Evolutionary conservation across 768 basidiomycete species (phyloP).

Genomic region (Suillus clintonianus): DNA sequence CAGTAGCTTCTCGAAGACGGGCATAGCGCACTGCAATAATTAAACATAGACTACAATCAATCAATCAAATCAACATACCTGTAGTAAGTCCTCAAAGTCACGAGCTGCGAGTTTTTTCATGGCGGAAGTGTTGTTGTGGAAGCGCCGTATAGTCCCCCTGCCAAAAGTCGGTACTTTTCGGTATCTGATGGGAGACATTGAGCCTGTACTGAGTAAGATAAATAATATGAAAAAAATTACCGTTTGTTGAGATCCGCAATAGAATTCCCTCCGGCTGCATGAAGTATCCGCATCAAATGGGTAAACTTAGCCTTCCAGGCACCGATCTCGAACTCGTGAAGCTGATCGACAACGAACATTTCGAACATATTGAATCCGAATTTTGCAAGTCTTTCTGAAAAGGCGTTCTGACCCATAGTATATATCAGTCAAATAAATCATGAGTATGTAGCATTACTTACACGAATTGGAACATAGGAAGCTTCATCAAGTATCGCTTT

Average conservation of each 20-base stretch:
- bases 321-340: conserved; percentile 25
- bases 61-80: no score
- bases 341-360: conserved; percentile 14
- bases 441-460: conserved; percentile 13
- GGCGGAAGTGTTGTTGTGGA: conserved; percentile 5
- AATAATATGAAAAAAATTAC: not conserved
- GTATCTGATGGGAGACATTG: conserved; percentile 11
- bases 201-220: not conserved
- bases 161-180: conserved; percentile 13
- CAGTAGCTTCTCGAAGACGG: conserved; percentile 40
- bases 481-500: conserved; percentile 24
- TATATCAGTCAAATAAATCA: not conserved
- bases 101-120: conserved; percentile 11
- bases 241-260: not conserved
- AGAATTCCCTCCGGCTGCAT: not conserved
- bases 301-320: conserved; percentile 27
- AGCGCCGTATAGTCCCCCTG: conserved; percentile 5
- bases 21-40: conserved; percentile 31
- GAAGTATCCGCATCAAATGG: conserved; percentile 20
- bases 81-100: conserved; percentile 13
- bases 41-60: no score
- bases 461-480: conserved; percentile 34
- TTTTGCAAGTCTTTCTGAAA: conserved; percentile 1
- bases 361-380: conserved; percentile 12
- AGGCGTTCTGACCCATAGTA: conserved; percentile 4